phyloP scores from a whole-genome alignment of 257 asterid genomes.

The Solanum appendiculatum region DNA sequence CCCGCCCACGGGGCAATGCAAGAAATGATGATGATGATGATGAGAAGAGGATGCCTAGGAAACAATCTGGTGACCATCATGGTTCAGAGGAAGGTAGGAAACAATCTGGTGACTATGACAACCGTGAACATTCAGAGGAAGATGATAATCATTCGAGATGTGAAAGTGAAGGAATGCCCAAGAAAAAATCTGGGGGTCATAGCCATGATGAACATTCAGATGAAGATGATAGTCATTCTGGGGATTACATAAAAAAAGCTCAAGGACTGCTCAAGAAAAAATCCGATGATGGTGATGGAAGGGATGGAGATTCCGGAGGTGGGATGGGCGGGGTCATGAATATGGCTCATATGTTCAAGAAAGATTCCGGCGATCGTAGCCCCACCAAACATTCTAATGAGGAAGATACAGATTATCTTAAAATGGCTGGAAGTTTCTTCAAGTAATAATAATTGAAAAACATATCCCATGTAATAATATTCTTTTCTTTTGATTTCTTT shows the following conservation, averaged over 20 bases:
- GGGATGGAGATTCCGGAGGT: neutral
- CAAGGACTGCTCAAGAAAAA: neutral
- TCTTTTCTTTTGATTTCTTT: neutral
- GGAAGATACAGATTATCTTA: neutral
- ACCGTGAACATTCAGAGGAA: neutral
- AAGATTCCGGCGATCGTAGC: neutral
- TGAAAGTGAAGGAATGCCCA: neutral
- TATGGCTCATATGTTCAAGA: neutral
- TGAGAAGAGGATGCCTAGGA: neutral
- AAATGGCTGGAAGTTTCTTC: conserved; percentile 40
- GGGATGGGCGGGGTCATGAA: neutral
- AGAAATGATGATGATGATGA: neutral
- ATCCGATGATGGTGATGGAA: neutral
- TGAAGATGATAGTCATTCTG: neutral
- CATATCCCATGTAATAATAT: fast-evolving
- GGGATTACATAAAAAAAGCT: neutral
- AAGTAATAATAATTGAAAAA: conserved; percentile 7
- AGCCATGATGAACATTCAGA: neutral
- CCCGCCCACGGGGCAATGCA: neutral
- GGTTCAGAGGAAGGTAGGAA: no score
- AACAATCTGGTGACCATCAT: neutral
- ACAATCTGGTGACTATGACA: neutral
- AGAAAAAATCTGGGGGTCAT: neutral
- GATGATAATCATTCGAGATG: neutral
- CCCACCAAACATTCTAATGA: neutral